Evolutionary conservation across 73 alveolate species (phyloP).

Genomic region (Symbiodinium pilosum): DNA sequence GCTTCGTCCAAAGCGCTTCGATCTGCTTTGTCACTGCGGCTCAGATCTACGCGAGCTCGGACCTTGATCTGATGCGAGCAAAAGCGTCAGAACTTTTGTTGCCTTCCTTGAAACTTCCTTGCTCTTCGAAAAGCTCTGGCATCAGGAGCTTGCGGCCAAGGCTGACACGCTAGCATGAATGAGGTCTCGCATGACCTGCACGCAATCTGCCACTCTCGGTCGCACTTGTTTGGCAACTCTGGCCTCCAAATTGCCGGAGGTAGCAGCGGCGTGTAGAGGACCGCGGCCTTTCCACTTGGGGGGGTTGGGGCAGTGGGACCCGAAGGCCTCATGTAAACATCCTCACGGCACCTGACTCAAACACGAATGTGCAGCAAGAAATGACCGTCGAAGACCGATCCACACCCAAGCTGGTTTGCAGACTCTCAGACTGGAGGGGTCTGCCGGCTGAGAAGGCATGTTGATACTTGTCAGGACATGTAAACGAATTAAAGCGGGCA

Average conservation of each 20-base stretch:
- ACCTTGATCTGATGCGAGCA: background rate
- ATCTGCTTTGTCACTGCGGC: background rate
- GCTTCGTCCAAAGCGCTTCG: slow-evolving; percentile 74
- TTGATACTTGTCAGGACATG: no score
- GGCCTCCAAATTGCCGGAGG: slow-evolving; percentile 35
- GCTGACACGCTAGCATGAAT: slow-evolving; percentile 5
- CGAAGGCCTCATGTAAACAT: no score
- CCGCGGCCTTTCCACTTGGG: slow-evolving; percentile 56
- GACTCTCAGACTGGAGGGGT: no score
- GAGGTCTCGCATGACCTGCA: slow-evolving; percentile 55
- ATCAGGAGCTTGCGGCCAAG: background rate
- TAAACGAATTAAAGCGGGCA: no score
- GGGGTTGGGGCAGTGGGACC: no score
- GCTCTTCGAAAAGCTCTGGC: background rate
- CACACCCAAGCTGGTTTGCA: no score
- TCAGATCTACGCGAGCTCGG: slow-evolving; percentile 75
- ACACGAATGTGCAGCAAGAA: no score
- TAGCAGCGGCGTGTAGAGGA: slow-evolving; percentile 43
- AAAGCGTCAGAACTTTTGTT: background rate
- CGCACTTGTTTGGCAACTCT: background rate
- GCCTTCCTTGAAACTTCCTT: background rate
- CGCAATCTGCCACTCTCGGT: no score
- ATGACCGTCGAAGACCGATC: no score
- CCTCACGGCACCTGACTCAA: no score
- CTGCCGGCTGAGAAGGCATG: no score